A percentile compares a stretch with the other conserved stretches of the same genome.
These are phyloP conservation scores for Plasmodium coatneyi DNA, from an alignment of 169 alveolate genomes.

Conservation along the genomic window DNA sequence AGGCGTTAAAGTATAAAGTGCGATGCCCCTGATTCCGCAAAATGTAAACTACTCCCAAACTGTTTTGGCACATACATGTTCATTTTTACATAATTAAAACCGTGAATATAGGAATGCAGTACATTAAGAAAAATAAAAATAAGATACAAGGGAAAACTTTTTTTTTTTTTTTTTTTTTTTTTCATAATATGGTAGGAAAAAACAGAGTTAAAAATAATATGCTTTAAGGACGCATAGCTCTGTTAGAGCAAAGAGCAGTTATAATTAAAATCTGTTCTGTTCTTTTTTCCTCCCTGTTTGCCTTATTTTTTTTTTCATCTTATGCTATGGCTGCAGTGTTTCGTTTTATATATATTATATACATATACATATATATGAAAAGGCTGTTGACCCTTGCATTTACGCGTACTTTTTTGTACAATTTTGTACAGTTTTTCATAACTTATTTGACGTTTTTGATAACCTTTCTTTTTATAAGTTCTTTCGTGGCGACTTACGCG, in stretches of 20 bases:
- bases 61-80: conserved; percentile 1
- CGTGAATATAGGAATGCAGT: neutral
- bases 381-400: neutral
- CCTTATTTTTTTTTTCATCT: neutral
- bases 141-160: neutral
- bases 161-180: neutral
- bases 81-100: neutral
- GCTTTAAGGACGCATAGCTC: neutral
- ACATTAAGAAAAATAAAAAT: neutral
- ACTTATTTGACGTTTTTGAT: neutral
- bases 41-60: neutral
- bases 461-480: neutral
- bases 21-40: neutral
- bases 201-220: neutral
- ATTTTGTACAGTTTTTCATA: neutral
- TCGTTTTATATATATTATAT: neutral
- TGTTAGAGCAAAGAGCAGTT: neutral
- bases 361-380: neutral
- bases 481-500: neutral
- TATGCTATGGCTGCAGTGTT: neutral
- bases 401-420: neutral
- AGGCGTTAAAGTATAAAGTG: neutral
- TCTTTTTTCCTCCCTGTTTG: neutral
- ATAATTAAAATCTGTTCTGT: conserved; percentile 2
- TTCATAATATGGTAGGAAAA: neutral